phyloP scores from a whole-genome alignment of 257 asterid genomes.

The Perilla frutescens region DNA sequence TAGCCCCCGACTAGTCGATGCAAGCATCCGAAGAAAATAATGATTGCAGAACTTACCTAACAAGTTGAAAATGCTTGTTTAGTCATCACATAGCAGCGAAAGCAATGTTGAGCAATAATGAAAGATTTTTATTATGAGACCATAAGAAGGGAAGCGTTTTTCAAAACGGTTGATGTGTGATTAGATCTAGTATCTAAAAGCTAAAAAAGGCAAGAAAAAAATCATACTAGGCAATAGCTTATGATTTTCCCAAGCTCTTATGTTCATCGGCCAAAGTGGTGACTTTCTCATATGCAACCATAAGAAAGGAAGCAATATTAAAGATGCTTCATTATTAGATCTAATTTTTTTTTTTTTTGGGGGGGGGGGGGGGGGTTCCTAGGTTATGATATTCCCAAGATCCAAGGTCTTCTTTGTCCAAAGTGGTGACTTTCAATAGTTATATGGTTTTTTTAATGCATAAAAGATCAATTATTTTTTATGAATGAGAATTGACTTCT shows the following conservation, averaged over 20 bases:
- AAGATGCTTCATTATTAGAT: not conserved
- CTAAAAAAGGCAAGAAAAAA: constrained; percentile 25
- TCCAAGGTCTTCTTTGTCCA: not conserved
- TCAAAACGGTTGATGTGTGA: not conserved
- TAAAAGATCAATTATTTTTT: not conserved
- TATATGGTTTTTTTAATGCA: not conserved
- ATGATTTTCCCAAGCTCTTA: constrained; percentile 20
- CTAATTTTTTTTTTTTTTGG: not conserved
- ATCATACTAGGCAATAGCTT: constrained; percentile 14
- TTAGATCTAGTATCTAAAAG: constrained; percentile 7
- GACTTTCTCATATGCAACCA: constrained; percentile 8
- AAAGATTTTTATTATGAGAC: constrained; percentile 11
- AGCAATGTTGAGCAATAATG: constrained; percentile 27
- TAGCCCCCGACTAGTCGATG: constrained; percentile 70
- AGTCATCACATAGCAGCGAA: constrained; percentile 21
- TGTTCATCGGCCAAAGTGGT: not conserved
- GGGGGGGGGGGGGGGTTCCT: not conserved
- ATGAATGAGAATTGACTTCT: not conserved
- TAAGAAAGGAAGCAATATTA: not conserved
- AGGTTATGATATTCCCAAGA: constrained; percentile 28
- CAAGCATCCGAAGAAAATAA: constrained; percentile 90
- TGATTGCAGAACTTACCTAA: constrained; percentile 87
- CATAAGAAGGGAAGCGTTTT: constrained; percentile 5
- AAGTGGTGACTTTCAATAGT: not conserved
- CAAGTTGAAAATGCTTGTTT: constrained; percentile 23